Conservation (phyloP, 2,329 filamentous ascomycete species). For the Leptosphaerulina australis region DNA sequence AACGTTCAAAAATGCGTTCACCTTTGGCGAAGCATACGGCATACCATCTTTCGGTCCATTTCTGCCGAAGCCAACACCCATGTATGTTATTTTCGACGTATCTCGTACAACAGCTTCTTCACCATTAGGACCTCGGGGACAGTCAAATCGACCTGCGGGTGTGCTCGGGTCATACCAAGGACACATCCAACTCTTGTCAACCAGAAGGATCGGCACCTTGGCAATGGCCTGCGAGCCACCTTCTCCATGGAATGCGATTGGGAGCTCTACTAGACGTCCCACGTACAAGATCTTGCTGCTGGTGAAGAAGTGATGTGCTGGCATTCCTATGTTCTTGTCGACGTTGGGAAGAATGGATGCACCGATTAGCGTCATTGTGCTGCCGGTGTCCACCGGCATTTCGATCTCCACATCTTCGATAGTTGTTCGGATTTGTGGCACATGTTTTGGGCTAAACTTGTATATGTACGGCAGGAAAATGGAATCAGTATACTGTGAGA, state of each 20-base stretch:
- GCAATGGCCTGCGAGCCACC: constrained; percentile 29
- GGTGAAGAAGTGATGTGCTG: constrained; percentile 42
- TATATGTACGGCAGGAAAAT: constrained; percentile 44
- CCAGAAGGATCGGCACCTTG: constrained; percentile 38
- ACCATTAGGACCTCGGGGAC: constrained; percentile 36
- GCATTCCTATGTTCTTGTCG: constrained; percentile 29
- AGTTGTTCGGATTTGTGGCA: constrained; percentile 37
- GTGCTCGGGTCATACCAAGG: constrained; percentile 43
- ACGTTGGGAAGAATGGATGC: constrained; percentile 41
- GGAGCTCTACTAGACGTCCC: constrained; percentile 38
- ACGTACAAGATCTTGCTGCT: constrained; percentile 46
- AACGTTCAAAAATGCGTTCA: constrained; percentile 48
- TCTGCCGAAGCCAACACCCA: constrained; percentile 47
- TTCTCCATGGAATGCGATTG: constrained; percentile 36
- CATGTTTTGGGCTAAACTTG: constrained; percentile 33
- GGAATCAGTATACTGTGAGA: constrained; percentile 27
- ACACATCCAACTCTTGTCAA: constrained; percentile 43
- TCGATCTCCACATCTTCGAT: constrained; percentile 36
- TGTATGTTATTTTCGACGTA: constrained; percentile 42
- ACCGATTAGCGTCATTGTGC: constrained; percentile 44
- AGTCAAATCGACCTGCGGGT: constrained; percentile 32
- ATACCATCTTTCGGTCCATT: constrained; percentile 38
- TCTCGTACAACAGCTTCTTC: constrained; percentile 33
- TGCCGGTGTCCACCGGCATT: constrained; percentile 46
- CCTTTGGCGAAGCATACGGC: constrained; percentile 35